Evolutionary conservation across 2,329 filamentous ascomycete genomes (phyloP), one percentile per base, ranked within the genome.

Genomic region (Monosporascus sp.): DNA sequence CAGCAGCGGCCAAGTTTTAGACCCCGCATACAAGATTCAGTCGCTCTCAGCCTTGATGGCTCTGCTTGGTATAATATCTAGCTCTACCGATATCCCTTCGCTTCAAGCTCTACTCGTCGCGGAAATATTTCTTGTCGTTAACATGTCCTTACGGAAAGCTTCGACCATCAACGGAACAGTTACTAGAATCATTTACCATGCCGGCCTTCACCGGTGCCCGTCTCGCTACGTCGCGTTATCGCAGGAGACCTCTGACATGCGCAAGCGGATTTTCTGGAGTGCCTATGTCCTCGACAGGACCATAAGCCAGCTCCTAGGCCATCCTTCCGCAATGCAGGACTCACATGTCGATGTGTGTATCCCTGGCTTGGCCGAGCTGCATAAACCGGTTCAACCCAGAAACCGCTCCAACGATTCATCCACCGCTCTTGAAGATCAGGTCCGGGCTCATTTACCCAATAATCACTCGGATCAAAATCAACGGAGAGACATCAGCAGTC

Each of bases 121-220:
- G 0, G 74, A 79, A 58, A 65, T 80, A 18, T 78, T 77, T 52
- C 70, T 79, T 2, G 68, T 76, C 2, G 70, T 72, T 0, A 72
- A 64, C 4, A 75, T 79, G 71, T 75, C 76, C 2, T 67, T 79
- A 6, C 71, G 76, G 22, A 70, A 72, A 7, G 76, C 77, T 1
- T 78, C 75, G 0, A 75, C 73, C 0, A 68, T 80, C 6, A 73
- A 75, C 24, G 77, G 77, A 5, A 68, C 73, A 20, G 65, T 79
- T 6, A 64, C 74, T 4, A 73, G 75, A 44, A 70, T 73, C 6
- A 70, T 80, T 47, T 74, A 76, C 24, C 76, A 79, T 56, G 71
- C 75, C 1, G 77, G 78, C 5, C 67, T 79, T 6, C 77, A 80
- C 57, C 69, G 77, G 3, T 80, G 78, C 56, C 78, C 78, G 0